Base-by-base conservation (phyloP, 306 rosid species). In the Quercus dentata region DNA sequence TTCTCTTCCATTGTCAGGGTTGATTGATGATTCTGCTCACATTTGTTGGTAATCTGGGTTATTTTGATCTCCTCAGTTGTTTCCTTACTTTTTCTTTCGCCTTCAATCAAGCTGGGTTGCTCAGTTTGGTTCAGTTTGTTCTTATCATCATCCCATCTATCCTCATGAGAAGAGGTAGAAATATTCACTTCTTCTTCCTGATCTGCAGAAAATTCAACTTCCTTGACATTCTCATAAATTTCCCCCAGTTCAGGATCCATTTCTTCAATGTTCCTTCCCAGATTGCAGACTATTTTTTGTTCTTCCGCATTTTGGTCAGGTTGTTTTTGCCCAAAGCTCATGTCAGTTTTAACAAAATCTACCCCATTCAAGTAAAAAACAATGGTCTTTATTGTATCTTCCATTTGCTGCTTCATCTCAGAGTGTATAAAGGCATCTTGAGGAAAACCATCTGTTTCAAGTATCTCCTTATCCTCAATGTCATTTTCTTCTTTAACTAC, bases 251-350 rank as follows among this genome's bases (percentile, higher is more conserved):
- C 86, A 15, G 83, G 64, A 79, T 69, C 80, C 77, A 78, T 72
- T 77, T 80, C 93, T 85, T 89, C 97, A 76, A 67, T 72, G 73
- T 57, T 55, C 76, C 67, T 77, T 74, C 68, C 79, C 20, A 46
- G 72, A 78, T 79, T 69, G 83, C 79, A 56, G 79, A 76, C 88
- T 74, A 74, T 67, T 74, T 82, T 83, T 52, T 83, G 68, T 55
- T 84, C 74, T 73, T 80, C 77, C 41, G 58, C 80, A 76, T 77
- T 55, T 55, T 80, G 76, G 71, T 88, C 85, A 51, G 54, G 35
- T 74, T 81, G 70, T 55, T 76, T 86, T 76, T 84, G 86, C 77
- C 74, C 78, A 74, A 61, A 86, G 75, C 83, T 82, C 44, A 74
- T 73, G 64, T 68, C 81, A 77, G 72, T 52, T 61, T 75, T 83